phyloP scores from a whole-genome alignment of 148 eudicot species.

The Dianthus caryophyllus region DNA sequence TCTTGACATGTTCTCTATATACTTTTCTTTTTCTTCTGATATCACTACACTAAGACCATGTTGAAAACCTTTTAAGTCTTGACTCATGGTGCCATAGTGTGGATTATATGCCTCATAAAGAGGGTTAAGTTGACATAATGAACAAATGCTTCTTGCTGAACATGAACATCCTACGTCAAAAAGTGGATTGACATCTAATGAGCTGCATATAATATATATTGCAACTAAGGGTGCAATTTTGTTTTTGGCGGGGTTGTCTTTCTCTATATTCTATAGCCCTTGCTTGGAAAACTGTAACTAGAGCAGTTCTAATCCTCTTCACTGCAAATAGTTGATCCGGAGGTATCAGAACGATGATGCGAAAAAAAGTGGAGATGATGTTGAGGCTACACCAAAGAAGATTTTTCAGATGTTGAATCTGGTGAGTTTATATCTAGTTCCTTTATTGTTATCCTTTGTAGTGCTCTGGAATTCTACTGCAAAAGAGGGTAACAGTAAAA shows the following conservation, averaged over 20 bases:
- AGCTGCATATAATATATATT: not conserved
- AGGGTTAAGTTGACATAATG: not conserved
- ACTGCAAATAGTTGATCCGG: conserved; percentile 62
- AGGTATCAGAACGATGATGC: conserved; percentile 59
- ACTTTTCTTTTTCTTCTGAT: not conserved
- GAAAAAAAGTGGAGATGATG: conserved; percentile 50
- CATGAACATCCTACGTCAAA: not conserved
- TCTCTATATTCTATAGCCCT: not conserved
- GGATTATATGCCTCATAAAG: not conserved
- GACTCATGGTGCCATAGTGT: not conserved
- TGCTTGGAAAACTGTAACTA: not conserved
- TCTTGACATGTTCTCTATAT: not conserved
- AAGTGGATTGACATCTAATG: not conserved
- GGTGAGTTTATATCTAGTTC: conserved; percentile 34
- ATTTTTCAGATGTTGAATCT: conserved; percentile 81
- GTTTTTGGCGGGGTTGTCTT: not conserved
- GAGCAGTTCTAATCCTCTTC: not conserved
- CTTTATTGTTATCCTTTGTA: not conserved
- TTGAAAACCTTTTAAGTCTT: not conserved
- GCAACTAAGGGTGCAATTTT: not conserved
- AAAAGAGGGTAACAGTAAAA: not conserved
- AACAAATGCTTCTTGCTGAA: not conserved
- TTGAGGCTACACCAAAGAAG: conserved; percentile 57
- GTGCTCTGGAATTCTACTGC: not conserved
- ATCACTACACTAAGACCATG: not conserved